Percentiles rank a stretch among this genome's conserved stretches.
phyloP scores from a whole-genome alignment of 108 stramenopile genomes.

The Fragilaria crotonensis region DNA sequence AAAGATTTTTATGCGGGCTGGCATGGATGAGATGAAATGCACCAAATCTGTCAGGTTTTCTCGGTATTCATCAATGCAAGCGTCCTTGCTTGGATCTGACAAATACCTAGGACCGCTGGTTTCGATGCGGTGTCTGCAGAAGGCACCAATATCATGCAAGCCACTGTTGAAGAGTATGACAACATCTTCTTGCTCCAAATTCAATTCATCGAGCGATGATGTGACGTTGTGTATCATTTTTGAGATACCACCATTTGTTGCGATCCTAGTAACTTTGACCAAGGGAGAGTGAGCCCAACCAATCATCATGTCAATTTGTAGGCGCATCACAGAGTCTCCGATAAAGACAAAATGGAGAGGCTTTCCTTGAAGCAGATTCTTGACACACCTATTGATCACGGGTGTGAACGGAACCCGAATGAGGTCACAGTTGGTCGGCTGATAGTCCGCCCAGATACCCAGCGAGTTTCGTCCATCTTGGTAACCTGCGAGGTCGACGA shows the following conservation, averaged over 20 bases:
- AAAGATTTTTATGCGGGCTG: conserved; percentile 50
- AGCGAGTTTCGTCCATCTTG: conserved; percentile 46
- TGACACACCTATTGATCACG: not conserved
- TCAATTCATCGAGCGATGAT: conserved; percentile 4
- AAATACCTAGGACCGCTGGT: not conserved
- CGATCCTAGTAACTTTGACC: conserved; percentile 9
- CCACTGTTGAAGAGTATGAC: conserved; percentile 68
- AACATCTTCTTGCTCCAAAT: conserved; percentile 11
- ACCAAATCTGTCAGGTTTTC: conserved; percentile 26
- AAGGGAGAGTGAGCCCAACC: not conserved
- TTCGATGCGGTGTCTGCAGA: conserved; percentile 33
- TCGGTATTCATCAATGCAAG: conserved; percentile 45
- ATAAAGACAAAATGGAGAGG: conserved; percentile 58
- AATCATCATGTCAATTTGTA: conserved; percentile 29
- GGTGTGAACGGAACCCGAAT: conserved; percentile 7
- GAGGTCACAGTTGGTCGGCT: conserved; percentile 24
- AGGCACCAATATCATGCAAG: conserved; percentile 62
- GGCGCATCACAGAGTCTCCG: conserved; percentile 64
- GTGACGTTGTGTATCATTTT: conserved; percentile 17
- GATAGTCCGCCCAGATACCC: conserved; percentile 48
- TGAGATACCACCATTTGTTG: conserved; percentile 30
- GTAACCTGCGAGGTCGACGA: conserved; percentile 43
- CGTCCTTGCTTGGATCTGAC: conserved; percentile 10
- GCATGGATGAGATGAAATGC: conserved; percentile 19
- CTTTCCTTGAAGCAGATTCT: not conserved